Evolutionary conservation across 2,329 filamentous ascomycete genomes (phyloP).

Genomic region (Epichloe hybrida): DNA sequence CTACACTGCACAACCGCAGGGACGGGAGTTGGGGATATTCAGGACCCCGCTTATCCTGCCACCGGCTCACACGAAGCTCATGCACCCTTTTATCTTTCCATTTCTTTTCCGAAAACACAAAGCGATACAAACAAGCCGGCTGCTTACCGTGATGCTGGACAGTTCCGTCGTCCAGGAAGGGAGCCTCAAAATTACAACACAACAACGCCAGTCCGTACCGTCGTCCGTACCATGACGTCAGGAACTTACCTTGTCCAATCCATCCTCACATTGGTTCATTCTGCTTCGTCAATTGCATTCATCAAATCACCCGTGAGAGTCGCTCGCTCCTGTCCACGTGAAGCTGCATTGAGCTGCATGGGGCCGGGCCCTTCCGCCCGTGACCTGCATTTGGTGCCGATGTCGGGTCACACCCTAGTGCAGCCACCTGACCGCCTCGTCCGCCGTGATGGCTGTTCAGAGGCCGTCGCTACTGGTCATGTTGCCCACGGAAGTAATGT

Average conservation of each 20-base stretch:
- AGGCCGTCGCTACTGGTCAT: not conserved
- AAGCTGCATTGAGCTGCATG: not conserved
- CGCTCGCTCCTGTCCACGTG: not conserved
- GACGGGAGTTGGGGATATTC: no score
- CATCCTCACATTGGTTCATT: not conserved
- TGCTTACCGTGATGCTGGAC: no score
- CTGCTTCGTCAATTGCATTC: not conserved
- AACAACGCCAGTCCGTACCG: not conserved
- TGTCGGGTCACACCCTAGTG: not conserved
- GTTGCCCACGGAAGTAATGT: not conserved
- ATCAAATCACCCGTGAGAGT: not conserved
- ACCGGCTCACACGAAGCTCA: no score
- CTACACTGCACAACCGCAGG: no score
- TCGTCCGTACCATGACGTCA: not conserved
- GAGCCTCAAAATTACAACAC: no score
- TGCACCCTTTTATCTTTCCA: no score
- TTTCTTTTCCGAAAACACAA: no score
- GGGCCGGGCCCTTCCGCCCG: not conserved
- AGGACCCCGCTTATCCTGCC: no score
- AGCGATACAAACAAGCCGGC: no score
- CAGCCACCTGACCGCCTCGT: not conserved
- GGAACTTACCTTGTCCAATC: not conserved
- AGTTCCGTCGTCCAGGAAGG: no score
- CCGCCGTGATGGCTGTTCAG: not conserved
- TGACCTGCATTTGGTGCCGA: conserved; percentile 1